Percentiles rank a stretch among this genome's conserved stretches.
Evolutionary conservation across 1,139 yeast species (phyloP).

Genomic region (Taiozyma sp.): DNA sequence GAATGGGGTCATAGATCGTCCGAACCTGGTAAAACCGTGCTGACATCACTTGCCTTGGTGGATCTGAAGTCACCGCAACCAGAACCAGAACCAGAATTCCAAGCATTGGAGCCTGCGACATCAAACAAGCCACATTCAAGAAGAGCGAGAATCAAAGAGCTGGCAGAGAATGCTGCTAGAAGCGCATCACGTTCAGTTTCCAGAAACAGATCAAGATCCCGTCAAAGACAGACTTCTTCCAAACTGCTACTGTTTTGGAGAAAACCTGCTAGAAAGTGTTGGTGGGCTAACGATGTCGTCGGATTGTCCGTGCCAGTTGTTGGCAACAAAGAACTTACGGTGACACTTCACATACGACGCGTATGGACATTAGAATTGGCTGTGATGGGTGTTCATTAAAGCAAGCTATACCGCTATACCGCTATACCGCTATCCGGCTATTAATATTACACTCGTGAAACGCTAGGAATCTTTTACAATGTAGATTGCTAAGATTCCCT

Average conservation of each 20-base stretch:
- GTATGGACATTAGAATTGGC: slow-evolving; percentile 39
- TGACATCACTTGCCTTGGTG: slow-evolving; percentile 79
- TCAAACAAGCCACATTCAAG: slow-evolving; percentile 30
- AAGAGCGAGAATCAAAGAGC: slow-evolving; percentile 42
- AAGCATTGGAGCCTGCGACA: slow-evolving; percentile 40
- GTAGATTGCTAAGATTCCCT: no score
- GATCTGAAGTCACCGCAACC: slow-evolving; percentile 41
- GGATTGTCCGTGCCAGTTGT: slow-evolving; percentile 42
- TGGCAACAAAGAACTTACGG: slow-evolving; percentile 20
- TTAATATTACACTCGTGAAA: no score
- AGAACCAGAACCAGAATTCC: slow-evolving; percentile 35
- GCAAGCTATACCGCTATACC: no score
- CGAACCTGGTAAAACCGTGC: slow-evolving; percentile 82
- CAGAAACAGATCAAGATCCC: slow-evolving; percentile 44
- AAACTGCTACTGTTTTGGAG: slow-evolving; percentile 92
- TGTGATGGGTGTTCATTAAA: slow-evolving; percentile 34
- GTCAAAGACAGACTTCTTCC: slow-evolving; percentile 42
- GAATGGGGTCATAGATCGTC: slow-evolving; percentile 84
- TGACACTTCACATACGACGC: slow-evolving; percentile 34
- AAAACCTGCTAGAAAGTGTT: slow-evolving; percentile 97
- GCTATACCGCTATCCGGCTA: no score
- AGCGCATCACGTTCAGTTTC: slow-evolving; percentile 43
- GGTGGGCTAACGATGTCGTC: slow-evolving; percentile 85
- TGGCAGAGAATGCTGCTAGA: slow-evolving; percentile 38
- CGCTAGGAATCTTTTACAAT: no score